Conservation (phyloP, 139 green algal genomes). For the Micromonas commoda region DNA sequence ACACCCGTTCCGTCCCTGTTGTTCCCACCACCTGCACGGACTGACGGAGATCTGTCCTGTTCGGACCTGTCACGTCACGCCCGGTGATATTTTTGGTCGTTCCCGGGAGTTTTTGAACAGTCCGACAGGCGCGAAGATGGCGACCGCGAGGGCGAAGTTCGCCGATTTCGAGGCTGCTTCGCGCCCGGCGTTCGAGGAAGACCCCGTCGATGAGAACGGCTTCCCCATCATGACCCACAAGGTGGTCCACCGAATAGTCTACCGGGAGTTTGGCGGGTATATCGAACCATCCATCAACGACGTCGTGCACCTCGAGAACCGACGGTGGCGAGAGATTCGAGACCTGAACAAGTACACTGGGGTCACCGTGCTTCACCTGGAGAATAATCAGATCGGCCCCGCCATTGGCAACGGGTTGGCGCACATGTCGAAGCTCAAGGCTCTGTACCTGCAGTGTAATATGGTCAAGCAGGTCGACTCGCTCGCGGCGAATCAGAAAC, state of each 20-base stretch:
- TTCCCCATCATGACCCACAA: neutral
- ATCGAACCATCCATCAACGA: neutral
- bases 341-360: neutral
- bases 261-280: neutral
- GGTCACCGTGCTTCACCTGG: neutral
- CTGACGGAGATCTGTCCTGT: no score
- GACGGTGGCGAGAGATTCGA: neutral
- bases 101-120: no score
- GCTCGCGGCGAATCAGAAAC: neutral
- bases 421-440: neutral
- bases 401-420: neutral
- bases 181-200: no score
- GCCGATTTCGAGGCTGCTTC: no score
- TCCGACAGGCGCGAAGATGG: neutral
- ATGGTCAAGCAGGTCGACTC: neutral
- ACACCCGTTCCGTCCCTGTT: no score
- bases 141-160: neutral
- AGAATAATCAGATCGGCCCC: neutral
- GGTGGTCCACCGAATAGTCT: neutral
- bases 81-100: no score
- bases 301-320: neutral
- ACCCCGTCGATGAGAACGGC: neutral
- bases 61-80: no score
- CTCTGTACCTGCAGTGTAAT: neutral
- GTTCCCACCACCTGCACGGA: no score